Evolutionary conservation across 352 stramenopile genomes (phyloP).

Genomic region (Phytophthora vignae): DNA sequence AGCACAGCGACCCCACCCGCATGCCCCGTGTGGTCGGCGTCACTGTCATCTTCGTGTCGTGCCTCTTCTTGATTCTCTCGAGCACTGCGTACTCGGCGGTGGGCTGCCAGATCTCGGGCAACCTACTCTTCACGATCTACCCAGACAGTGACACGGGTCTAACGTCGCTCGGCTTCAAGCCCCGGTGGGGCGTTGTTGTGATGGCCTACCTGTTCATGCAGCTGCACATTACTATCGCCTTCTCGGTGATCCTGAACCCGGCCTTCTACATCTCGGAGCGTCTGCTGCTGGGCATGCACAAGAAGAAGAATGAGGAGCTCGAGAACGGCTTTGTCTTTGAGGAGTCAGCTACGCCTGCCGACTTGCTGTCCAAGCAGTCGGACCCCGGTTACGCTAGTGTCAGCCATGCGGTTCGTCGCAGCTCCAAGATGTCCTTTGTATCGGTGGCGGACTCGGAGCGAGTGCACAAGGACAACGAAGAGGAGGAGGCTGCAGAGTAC

Average conservation of each 20-base stretch:
- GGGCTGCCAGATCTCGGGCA: constrained; percentile 73
- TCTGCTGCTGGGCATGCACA: constrained; percentile 54
- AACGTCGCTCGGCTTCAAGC: constrained; percentile 47
- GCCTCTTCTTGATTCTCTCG: constrained; percentile 58
- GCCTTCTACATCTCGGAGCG: constrained; percentile 56
- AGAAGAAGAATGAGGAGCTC: constrained; percentile 29
- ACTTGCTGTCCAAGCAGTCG: constrained; percentile 29
- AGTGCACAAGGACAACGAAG: constrained; percentile 37
- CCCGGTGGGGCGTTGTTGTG: constrained; percentile 47
- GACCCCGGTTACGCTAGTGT: constrained; percentile 1
- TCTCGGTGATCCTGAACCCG: constrained; percentile 53
- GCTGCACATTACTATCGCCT: constrained; percentile 58
- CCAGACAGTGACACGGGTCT: constrained; percentile 35
- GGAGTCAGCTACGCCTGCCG: constrained; percentile 20
- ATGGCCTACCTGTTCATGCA: constrained; percentile 61
- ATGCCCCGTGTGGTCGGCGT: constrained; percentile 68
- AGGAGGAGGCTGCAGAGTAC: constrained; percentile 46
- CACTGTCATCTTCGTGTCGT: constrained; percentile 59
- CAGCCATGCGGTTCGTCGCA: constrained; percentile 22
- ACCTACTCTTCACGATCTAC: constrained; percentile 75
- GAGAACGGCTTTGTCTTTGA: constrained; percentile 34
- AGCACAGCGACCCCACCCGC: constrained; percentile 60
- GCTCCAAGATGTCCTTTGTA: constrained; percentile 59
- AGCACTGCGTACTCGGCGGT: constrained; percentile 57
- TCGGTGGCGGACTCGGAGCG: constrained; percentile 49